Evolutionary conservation across 805 yeast species (phyloP), one percentile per base, ranked within the genome.

Genomic region (Myxozyma sirexii): DNA sequence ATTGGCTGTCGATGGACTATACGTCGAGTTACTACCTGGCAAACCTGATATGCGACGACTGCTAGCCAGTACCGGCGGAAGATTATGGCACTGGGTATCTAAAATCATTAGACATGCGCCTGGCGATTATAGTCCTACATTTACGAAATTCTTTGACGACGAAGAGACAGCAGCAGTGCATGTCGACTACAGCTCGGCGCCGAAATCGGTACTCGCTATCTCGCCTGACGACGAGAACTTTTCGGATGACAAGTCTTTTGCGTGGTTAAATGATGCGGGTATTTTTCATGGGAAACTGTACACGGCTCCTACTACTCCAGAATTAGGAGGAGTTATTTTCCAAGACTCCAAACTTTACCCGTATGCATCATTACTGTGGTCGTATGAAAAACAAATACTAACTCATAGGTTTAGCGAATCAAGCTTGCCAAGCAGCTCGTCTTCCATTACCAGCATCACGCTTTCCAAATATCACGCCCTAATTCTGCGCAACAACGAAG

Each of bases 391-490:
- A 12, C 35, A 10, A 33, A n/a, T 39, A 31, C 46, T 46, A 29
- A 45, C 23, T 43, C 21, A n/a, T 21, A 19, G n/a, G 19, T 23
- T 5, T 26, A 61, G 64, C 17, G 64, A 62, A 33, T 60, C 64
- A 7, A 62, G 29, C n/a, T 50, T 62, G 1, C 66, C 66, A 2
- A 37, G 50, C 38, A 43, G 61, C 31, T n/a, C 56, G 1, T 23
- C 37, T 5, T 41, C 60, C 13, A 57, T 62, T 12, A 71, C 72
- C 44, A 76, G 80, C 7, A 67, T 84, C 1, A 61, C 79, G 1
- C 65, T 86, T 27, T 80, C 88, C 0, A 77, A 79, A 49, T 86
- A 80, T 64, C 88, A 86, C 69, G 66, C 85, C 1, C 61, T 85
- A 0, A 60, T 83, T 3, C 69, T 85, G 2, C 71, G 80, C 13